Evolutionary conservation across 495 filamentous ascomycete species (phyloP).

Genomic region (Podospora conica): DNA sequence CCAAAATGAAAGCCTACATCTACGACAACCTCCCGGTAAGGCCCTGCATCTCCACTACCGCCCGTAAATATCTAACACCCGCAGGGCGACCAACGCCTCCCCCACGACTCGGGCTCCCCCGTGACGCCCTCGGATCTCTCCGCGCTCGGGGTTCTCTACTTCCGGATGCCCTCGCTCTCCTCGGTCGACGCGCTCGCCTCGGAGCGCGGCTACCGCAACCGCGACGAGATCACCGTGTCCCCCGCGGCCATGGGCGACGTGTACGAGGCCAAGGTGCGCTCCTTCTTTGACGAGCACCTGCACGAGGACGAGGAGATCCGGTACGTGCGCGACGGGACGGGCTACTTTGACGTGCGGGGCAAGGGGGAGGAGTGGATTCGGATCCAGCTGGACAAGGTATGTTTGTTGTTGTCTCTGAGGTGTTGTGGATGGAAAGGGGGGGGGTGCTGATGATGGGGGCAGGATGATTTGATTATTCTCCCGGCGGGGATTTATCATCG

Average conservation of each 20-base stretch:
- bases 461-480: conserved; percentile 69
- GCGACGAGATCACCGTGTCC: conserved; percentile 87
- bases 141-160: conserved; percentile 73
- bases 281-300: conserved; percentile 90
- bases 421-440: not conserved
- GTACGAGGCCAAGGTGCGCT: conserved; percentile 87
- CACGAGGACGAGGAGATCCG: conserved; percentile 99
- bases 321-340: conserved; percentile 85
- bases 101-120: conserved; percentile 74
- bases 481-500: conserved; percentile 97
- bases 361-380: conserved; percentile 74
- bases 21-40: conserved; percentile 74
- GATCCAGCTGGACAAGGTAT: conserved; percentile 64
- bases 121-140: conserved; percentile 57
- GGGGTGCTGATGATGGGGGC: not conserved
- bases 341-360: conserved; percentile 89
- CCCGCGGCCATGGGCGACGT: conserved; percentile 76
- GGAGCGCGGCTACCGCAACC: conserved; percentile 83
- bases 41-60: conserved; percentile 16
- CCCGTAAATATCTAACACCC: not conserved
- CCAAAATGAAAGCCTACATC: conserved; percentile 74
- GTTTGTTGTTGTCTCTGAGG: conserved; percentile 17
- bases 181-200: conserved; percentile 66
- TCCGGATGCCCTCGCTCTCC: conserved; percentile 54
- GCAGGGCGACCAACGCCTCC: conserved; percentile 85